Base-by-base conservation (phyloP, 2,329 filamentous ascomycete species). In the Ceratocystis papillata region DNA sequence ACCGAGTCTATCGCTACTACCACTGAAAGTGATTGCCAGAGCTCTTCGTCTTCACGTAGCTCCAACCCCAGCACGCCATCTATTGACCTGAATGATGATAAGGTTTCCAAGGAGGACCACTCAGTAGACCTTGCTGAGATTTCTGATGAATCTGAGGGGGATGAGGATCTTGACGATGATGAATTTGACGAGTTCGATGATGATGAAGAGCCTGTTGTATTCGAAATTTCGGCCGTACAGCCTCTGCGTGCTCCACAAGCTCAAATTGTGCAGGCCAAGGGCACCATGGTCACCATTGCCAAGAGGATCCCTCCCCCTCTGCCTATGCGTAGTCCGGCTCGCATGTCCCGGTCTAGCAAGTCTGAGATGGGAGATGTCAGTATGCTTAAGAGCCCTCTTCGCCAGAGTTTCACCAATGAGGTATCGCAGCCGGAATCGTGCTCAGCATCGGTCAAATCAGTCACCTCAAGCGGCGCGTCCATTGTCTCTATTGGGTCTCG, bases 281-380 rank as follows among this genome's bases (percentile, higher is more conserved):
- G 90, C 28, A 87, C 87, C 63, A 79, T 96, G 63, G 89, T 96
- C 33, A 91, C 85, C 59, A 96, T 96, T 67, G 85, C 89, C 12
- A 95, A 93, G 76, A 83, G 90, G 45, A 76, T 86, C 1, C 84
- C 90, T 0, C 91, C 92, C 1, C 85, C 88, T 7, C 81, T 96
- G 12, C 92, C 92, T 1, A 81, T 84, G 2, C 81, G 91, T 61
- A 96, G 88, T 72, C 87, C 90, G 0, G 85, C 86, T 74, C 70
- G 89, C 79, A 73, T 75, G 25, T 84, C 82, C 2, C 76, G 79
- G 53, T 77, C 76, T 2, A 79, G 78, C 70, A 80, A 77, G 72
- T 73, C 81, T 74, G 75, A 88, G 75, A 78, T 88, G 80, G 72
- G 85, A 76, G 74, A 93, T 77, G 74, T 89, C 2, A 71, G 74